Evolutionary conservation across 179 eudicot species (phyloP).

Genomic region (Sideroxylon spinosum): DNA sequence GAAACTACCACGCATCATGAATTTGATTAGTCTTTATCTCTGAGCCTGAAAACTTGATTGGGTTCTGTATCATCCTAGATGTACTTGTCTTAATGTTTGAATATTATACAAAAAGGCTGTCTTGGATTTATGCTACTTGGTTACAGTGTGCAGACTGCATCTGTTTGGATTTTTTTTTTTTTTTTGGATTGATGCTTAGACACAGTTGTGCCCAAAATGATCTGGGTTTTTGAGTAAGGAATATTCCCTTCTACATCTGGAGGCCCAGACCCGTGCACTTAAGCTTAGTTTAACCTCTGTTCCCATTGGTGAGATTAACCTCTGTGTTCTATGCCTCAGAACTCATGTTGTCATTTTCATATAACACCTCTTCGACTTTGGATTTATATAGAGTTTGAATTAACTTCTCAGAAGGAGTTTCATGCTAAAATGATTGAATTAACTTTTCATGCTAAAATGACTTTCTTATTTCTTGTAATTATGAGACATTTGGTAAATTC

Average conservation of each 20-base stretch:
- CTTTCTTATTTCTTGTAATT: no score
- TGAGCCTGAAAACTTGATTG: not conserved
- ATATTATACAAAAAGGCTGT: not conserved
- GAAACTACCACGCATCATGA: not conserved
- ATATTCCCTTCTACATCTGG: not conserved
- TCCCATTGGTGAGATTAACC: not conserved
- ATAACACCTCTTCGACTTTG: not conserved
- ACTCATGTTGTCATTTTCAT: not conserved
- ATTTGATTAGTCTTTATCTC: not conserved
- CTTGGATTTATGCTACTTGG: not conserved
- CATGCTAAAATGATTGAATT: no score
- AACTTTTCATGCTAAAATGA: no score
- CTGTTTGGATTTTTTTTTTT: not conserved
- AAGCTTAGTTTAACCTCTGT: not conserved
- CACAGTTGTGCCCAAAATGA: no score
- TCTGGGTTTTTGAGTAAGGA: not conserved
- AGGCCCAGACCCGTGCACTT: not conserved
- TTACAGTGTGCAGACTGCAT: not conserved
- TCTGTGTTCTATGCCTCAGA: not conserved
- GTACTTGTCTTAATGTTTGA: not conserved
- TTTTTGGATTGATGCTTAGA: no score
- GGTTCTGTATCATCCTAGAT: not conserved
- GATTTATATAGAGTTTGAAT: not conserved
- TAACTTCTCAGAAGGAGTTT: no score
- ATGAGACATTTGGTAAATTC: no score